Percentiles rank a stretch among this genome's conserved stretches.
phyloP scores from a whole-genome alignment of 2,329 filamentous ascomycete genomes.

The Botrytis galanthina region DNA sequence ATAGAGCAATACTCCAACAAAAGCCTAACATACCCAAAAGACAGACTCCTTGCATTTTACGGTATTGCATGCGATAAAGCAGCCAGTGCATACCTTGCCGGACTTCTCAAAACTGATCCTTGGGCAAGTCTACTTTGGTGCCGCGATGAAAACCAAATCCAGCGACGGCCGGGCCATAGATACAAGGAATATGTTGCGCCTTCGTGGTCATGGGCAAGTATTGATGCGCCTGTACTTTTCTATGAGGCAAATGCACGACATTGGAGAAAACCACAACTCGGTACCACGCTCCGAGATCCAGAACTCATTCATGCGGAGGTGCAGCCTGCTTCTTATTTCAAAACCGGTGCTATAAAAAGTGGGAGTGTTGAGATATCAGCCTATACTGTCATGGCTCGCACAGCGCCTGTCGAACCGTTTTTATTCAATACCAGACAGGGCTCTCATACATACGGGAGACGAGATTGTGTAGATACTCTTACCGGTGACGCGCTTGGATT shows the following conservation, averaged over 20 bases:
- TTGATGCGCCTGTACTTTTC: background rate
- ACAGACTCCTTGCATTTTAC: background rate
- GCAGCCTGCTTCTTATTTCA: background rate
- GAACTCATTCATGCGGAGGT: background rate
- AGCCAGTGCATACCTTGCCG: background rate
- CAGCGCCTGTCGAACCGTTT: background rate
- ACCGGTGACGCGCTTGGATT: background rate
- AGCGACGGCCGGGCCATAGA: background rate
- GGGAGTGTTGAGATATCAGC: background rate
- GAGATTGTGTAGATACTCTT: background rate
- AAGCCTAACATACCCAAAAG: background rate
- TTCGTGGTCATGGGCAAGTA: background rate
- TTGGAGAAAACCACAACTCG: constrained; percentile 3
- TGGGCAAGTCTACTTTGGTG: background rate
- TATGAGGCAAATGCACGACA: background rate
- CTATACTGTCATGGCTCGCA: background rate
- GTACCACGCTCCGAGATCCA: background rate
- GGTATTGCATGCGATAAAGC: background rate
- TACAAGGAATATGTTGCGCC: background rate
- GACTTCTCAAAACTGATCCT: background rate
- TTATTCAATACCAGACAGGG: background rate
- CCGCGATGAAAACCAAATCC: background rate
- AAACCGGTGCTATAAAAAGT: background rate
- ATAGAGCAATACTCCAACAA: background rate
- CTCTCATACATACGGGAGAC: background rate